A percentile compares a stretch with the other conserved stretches of the same genome.
Evolutionary conservation across 2,329 filamentous ascomycete species (phyloP).

Genomic region (Sporothrix sp.): DNA sequence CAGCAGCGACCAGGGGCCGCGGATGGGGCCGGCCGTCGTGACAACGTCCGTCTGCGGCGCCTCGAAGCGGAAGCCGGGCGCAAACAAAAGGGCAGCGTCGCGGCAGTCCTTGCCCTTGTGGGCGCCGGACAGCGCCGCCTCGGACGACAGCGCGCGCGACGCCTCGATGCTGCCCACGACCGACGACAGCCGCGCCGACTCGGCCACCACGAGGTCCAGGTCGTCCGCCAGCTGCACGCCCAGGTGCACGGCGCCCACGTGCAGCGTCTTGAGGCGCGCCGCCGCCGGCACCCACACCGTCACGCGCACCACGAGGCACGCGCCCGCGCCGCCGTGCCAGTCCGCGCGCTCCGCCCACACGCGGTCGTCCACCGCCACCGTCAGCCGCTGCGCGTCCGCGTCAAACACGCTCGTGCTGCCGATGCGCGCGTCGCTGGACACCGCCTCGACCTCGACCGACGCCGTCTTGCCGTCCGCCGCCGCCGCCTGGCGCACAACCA

Average conservation of each 20-base stretch:
- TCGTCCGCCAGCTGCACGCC: slow-evolving; percentile 32
- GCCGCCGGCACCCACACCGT: slow-evolving; percentile 39
- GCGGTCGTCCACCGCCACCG: slow-evolving; percentile 21
- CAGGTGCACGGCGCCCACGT: slow-evolving; percentile 30
- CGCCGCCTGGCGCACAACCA: slow-evolving; percentile 33
- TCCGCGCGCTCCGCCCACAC: neutral
- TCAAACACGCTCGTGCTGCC: slow-evolving; percentile 26
- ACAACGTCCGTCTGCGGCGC: slow-evolving; percentile 33
- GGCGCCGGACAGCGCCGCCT: too few species aligned
- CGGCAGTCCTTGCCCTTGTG: neutral
- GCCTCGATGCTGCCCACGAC: slow-evolving; percentile 31
- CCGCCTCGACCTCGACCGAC: slow-evolving; percentile 34
- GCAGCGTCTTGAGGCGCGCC: slow-evolving; percentile 27
- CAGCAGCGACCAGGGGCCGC: slow-evolving; percentile 42
- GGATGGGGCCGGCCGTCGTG: slow-evolving; percentile 35
- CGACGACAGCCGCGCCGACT: slow-evolving; percentile 26
- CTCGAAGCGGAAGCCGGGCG: slow-evolving; percentile 31
- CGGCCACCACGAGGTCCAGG: slow-evolving; percentile 27
- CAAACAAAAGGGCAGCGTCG: neutral
- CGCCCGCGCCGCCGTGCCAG: slow-evolving; percentile 21
- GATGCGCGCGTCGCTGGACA: slow-evolving; percentile 36
- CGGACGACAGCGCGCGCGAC: slow-evolving; percentile 19
- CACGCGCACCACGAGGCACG: slow-evolving; percentile 39
- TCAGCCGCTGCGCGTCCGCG: slow-evolving; percentile 28
- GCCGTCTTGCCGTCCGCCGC: slow-evolving; percentile 18